Percentiles rank a stretch among this genome's conserved stretches.
Conservation (phyloP, 768 basidiomycete genomes). For the Mycena epipterygia region DNA sequence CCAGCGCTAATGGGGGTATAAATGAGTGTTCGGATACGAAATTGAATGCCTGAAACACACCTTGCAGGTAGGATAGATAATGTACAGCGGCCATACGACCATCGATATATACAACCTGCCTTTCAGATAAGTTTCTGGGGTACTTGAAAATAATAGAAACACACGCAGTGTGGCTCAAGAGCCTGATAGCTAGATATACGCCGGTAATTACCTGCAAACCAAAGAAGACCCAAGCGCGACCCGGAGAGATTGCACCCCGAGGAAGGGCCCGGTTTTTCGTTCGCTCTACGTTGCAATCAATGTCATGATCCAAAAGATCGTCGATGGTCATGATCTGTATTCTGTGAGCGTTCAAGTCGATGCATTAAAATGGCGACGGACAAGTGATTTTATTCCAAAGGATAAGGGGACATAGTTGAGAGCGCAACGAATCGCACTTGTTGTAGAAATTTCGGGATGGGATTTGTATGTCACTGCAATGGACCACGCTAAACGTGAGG, state of each 20-base stretch:
- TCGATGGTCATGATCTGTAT: constrained; percentile 50
- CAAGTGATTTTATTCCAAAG: constrained; percentile 48
- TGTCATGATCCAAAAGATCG: constrained; percentile 41
- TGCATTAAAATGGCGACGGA: constrained; percentile 23
- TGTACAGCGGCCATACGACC: constrained; percentile 47
- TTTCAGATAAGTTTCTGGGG: neutral
- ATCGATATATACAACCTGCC: constrained; percentile 42
- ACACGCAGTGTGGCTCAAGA: constrained; percentile 41
- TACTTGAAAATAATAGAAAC: neutral
- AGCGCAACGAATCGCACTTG: constrained; percentile 36
- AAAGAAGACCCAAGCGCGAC: constrained; percentile 48
- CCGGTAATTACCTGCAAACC: constrained; percentile 42
- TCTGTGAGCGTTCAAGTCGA: too few relatives aligned
- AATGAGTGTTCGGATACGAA: neutral
- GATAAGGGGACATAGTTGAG: constrained; percentile 45
- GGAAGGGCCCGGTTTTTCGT: constrained; percentile 45
- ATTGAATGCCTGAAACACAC: constrained; percentile 19
- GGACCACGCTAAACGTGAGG: constrained; percentile 42
- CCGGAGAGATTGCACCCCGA: constrained; percentile 43
- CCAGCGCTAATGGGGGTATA: constrained; percentile 41
- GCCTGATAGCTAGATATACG: constrained; percentile 34
- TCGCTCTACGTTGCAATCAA: constrained; percentile 44
- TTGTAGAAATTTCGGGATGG: constrained; percentile 37
- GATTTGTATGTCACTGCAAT: constrained; percentile 48
- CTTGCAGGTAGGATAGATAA: constrained; percentile 53